Evolutionary conservation across 1,139 yeast genomes (phyloP).

Genomic region (Chernovozyma aurita): DNA sequence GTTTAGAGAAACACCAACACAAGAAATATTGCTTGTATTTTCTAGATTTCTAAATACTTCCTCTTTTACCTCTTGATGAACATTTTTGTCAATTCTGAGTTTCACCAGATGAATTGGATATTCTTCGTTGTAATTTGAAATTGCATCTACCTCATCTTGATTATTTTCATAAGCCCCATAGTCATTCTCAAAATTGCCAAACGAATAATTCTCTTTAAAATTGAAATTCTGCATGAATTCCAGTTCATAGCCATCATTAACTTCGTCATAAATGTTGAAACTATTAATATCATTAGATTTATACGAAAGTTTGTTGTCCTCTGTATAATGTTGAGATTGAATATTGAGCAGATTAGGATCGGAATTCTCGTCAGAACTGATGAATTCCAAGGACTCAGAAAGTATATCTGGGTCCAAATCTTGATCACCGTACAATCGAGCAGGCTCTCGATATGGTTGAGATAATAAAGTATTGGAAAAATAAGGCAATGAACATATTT

Average conservation of each 20-base stretch:
- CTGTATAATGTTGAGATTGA: neutral
- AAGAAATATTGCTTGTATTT: too few species aligned
- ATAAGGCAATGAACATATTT: slow-evolving; percentile 46
- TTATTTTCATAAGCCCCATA: neutral
- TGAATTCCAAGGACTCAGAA: slow-evolving; percentile 1
- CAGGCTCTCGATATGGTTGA: slow-evolving; percentile 11
- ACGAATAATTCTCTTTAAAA: neutral
- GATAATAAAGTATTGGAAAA: slow-evolving; percentile 38
- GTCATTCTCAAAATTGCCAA: neutral
- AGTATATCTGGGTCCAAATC: neutral
- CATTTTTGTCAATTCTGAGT: too few species aligned
- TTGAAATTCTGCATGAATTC: slow-evolving; percentile 14
- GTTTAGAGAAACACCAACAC: too few species aligned
- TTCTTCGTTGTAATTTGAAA: neutral
- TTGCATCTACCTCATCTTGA: neutral
- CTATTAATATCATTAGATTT: neutral
- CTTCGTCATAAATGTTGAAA: slow-evolving; percentile 15
- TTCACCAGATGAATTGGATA: neutral
- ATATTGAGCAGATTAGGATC: slow-evolving; percentile 1
- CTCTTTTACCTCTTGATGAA: neutral
- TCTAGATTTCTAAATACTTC: too few species aligned
- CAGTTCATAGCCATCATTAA: slow-evolving; percentile 25
- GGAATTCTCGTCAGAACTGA: slow-evolving; percentile 2
- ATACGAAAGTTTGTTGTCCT: neutral
- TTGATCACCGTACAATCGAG: slow-evolving; percentile 4